Evolutionary conservation across 495 filamentous ascomycete species (phyloP).

Genomic region (Neurospora sp.): DNA sequence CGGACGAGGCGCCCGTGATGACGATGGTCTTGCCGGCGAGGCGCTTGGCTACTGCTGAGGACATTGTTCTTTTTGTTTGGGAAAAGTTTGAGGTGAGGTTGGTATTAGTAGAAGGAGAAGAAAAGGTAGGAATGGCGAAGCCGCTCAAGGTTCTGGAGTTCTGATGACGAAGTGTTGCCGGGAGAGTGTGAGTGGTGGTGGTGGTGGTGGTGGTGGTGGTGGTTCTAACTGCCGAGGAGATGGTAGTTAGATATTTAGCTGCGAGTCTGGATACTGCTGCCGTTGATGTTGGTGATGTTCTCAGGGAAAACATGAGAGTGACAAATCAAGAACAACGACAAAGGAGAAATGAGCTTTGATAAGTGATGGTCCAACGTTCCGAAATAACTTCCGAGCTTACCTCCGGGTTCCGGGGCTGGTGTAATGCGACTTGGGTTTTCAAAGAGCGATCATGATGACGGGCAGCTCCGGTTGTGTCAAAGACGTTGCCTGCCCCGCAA

Average conservation of each 20-base stretch:
- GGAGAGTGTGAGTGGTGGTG: not conserved
- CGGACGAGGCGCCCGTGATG: slow-evolving; percentile 87
- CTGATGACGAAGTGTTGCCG: not conserved
- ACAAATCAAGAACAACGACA: not conserved
- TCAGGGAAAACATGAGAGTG: not conserved
- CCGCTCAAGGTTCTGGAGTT: not conserved
- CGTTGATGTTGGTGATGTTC: not conserved
- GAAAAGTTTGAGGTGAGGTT: not conserved
- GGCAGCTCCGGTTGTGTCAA: not conserved
- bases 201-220: not conserved
- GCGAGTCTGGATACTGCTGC: not conserved
- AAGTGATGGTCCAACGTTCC: not conserved
- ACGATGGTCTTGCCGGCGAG: slow-evolving; percentile 90
- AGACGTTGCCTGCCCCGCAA: not conserved
- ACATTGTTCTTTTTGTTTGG: slow-evolving; percentile 43
- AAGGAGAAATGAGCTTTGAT: not conserved
- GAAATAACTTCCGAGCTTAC: not conserved
- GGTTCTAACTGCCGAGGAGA: not conserved
- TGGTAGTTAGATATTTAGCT: not conserved
- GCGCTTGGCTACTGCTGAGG: slow-evolving; percentile 60
- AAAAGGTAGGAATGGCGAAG: not conserved
- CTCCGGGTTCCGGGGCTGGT: not conserved
- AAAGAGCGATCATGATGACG: not conserved
- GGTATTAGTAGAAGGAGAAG: not conserved
- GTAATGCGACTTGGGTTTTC: not conserved